These are phyloP conservation scores for Pleurostoma richardsiae DNA, from an alignment of 2,329 filamentous ascomycete genomes.

Conservation along the genomic window DNA sequence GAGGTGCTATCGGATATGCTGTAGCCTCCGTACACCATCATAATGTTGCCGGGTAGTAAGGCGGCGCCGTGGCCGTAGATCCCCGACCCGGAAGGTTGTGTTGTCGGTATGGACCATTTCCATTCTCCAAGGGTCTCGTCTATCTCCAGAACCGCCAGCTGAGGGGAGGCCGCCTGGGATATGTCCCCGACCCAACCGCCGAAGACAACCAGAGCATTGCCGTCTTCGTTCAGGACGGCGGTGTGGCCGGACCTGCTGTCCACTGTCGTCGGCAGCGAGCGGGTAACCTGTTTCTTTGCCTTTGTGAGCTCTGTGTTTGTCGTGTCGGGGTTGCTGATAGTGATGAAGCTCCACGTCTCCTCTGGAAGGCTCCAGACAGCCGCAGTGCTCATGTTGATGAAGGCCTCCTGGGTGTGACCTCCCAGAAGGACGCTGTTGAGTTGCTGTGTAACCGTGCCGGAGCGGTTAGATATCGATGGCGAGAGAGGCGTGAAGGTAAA, in stretches of 20 bases:
- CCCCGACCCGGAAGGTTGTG: constrained; percentile 38
- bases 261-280: constrained; percentile 30
- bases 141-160: constrained; percentile 72
- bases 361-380: constrained; percentile 85
- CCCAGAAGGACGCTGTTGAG: constrained; percentile 77
- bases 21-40: constrained; percentile 64
- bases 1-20: constrained; percentile 33
- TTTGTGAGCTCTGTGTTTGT: constrained; percentile 49
- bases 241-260: constrained; percentile 89
- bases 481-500: constrained; percentile 74
- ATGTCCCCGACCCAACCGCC: constrained; percentile 92
- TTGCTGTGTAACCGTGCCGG: constrained; percentile 63
- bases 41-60: constrained; percentile 60
- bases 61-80: constrained; percentile 61
- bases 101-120: constrained; percentile 62
- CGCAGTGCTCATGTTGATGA: constrained; percentile 91
- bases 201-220: constrained; percentile 69
- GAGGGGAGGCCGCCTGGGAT: constrained; percentile 70
- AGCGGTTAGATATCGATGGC: constrained; percentile 64
- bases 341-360: constrained; percentile 78
- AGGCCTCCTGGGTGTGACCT: constrained; percentile 76
- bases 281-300: constrained; percentile 19
- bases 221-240: constrained; percentile 74
- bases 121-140: constrained; percentile 71
- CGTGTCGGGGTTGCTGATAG: constrained; percentile 43